Percentiles rank a stretch among this genome's conserved stretches.
These are phyloP conservation scores for Serendipita indica DNA, from an alignment of 768 basidiomycete genomes.

Conservation along the genomic window DNA sequence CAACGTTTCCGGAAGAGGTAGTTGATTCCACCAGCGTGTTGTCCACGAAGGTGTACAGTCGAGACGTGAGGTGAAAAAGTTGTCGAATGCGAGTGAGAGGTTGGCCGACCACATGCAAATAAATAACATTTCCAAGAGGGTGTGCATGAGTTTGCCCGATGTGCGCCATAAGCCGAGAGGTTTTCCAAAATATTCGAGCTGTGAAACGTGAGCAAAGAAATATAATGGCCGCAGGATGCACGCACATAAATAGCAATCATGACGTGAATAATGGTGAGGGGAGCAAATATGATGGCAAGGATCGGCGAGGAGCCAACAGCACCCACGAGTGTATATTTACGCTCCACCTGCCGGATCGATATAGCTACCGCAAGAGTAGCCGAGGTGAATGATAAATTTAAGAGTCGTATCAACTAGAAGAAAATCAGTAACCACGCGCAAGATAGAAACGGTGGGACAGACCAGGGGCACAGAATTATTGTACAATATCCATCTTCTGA, in stretches of 20 bases:
- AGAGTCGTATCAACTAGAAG: constrained; percentile 61
- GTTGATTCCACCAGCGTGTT: constrained; percentile 59
- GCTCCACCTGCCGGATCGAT: constrained; percentile 49
- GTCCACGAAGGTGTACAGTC: constrained; percentile 50
- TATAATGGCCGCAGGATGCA: too few species aligned
- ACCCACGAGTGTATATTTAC: constrained; percentile 38
- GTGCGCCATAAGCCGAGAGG: constrained; percentile 88
- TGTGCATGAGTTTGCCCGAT: constrained; percentile 72
- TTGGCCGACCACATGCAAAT: constrained; percentile 91
- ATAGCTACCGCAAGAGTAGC: constrained; percentile 68
- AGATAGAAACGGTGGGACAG: constrained; percentile 19
- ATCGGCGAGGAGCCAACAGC: constrained; percentile 70
- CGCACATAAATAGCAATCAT: constrained; percentile 74
- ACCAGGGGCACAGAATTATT: constrained; percentile 73
- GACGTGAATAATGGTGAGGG: constrained; percentile 70
- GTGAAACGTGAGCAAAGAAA: constrained; percentile 17
- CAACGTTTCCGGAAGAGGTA: constrained; percentile 36
- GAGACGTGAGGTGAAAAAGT: constrained; percentile 76
- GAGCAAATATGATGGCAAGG: constrained; percentile 73
- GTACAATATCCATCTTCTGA: constrained; percentile 53
- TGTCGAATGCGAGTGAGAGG: constrained; percentile 77
- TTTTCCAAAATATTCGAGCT: constrained; percentile 88
- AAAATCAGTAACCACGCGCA: not conserved
- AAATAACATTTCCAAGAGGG: constrained; percentile 74
- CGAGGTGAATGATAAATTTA: constrained; percentile 71